Evolutionary conservation across 2,329 filamentous ascomycete species (phyloP).

Genomic region (Parascedosporium putredinis): DNA sequence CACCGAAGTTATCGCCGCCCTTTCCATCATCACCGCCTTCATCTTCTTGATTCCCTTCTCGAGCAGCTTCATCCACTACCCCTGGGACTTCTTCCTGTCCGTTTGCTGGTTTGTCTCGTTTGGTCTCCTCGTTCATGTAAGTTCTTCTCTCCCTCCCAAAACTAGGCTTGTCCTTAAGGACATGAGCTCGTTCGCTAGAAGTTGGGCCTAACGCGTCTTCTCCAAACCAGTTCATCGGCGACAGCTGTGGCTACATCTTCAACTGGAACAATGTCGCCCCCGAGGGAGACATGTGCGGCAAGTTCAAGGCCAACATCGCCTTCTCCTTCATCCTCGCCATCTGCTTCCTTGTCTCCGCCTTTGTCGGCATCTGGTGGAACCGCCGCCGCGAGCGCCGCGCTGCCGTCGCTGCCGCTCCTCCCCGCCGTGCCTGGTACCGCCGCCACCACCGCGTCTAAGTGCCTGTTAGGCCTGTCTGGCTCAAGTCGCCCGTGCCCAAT

Average conservation of each 20-base stretch:
- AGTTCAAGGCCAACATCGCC: constrained; percentile 61
- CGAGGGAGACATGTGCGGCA: constrained; percentile 44
- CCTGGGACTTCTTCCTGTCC: constrained; percentile 58
- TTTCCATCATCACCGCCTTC: constrained; percentile 59
- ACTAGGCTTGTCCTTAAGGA: too few species aligned
- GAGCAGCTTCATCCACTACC: constrained; percentile 58
- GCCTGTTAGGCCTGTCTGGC: too few species aligned
- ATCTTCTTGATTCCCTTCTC: constrained; percentile 66
- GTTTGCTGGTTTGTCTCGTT: constrained; percentile 62
- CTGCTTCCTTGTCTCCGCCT: constrained; percentile 56
- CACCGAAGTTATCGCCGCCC: constrained; percentile 57
- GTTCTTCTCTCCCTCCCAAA: constrained; percentile 19
- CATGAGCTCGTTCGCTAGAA: too few species aligned
- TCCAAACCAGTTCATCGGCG: constrained; percentile 20
- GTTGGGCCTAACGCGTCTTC: neutral
- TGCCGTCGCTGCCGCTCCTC: constrained; percentile 15
- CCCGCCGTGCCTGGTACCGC: constrained; percentile 4
- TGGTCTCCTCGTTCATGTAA: constrained; percentile 52
- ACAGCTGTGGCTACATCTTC: constrained; percentile 46
- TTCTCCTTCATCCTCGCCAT: constrained; percentile 63
- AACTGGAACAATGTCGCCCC: constrained; percentile 47
- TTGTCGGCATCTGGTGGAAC: constrained; percentile 47
- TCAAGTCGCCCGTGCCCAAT: too few species aligned
- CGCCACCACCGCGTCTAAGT: constrained; percentile 5
- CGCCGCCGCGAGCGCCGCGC: constrained; percentile 28